A percentile compares a stretch with the other conserved stretches of the same genome.
Conservation (phyloP, 495 filamentous ascomycete species). For the Chaetomium fimeti region DNA sequence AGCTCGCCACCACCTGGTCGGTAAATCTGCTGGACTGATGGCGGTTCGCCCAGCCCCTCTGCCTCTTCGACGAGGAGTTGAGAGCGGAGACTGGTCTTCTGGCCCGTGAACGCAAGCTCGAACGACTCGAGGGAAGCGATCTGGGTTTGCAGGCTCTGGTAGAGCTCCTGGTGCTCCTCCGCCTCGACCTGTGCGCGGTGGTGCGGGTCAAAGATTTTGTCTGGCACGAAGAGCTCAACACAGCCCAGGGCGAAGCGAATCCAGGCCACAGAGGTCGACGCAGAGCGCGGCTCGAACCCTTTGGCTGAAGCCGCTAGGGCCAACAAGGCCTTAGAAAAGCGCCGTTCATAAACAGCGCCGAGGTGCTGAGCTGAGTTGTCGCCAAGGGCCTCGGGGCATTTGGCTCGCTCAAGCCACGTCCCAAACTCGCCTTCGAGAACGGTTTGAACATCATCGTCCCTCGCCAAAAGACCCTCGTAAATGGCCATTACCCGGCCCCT, state of each 20-base stretch:
- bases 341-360: slow-evolving; percentile 34
- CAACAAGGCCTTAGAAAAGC: slow-evolving; percentile 44
- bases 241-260: slow-evolving; percentile 61
- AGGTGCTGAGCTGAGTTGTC: slow-evolving; percentile 27
- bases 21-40: slow-evolving; percentile 57
- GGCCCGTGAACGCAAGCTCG: slow-evolving; percentile 65
- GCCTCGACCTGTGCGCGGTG: slow-evolving; percentile 70
- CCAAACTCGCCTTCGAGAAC: slow-evolving; percentile 24
- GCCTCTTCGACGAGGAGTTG: slow-evolving; percentile 60
- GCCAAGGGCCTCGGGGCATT: slow-evolving; percentile 14
- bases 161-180: slow-evolving; percentile 59
- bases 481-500: slow-evolving; percentile 12
- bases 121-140: slow-evolving; percentile 63
- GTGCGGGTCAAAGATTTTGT: slow-evolving; percentile 83
- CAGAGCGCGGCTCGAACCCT: slow-evolving; percentile 28
- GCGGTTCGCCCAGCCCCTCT: slow-evolving; percentile 59
- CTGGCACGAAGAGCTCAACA: slow-evolving; percentile 79
- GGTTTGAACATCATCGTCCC: slow-evolving; percentile 11
- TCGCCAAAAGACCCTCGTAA: slow-evolving; percentile 21
- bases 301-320: slow-evolving; percentile 36
- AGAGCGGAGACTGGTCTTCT: slow-evolving; percentile 60
- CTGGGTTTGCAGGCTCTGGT: slow-evolving; percentile 53
- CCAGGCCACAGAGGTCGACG: slow-evolving; percentile 59
- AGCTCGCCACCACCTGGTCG: slow-evolving; percentile 68
- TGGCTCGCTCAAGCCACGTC: slow-evolving; percentile 28